These are phyloP conservation scores for Pichia gijzeniarum DNA, from an alignment of 805 yeast genomes.

Conservation along the genomic window DNA sequence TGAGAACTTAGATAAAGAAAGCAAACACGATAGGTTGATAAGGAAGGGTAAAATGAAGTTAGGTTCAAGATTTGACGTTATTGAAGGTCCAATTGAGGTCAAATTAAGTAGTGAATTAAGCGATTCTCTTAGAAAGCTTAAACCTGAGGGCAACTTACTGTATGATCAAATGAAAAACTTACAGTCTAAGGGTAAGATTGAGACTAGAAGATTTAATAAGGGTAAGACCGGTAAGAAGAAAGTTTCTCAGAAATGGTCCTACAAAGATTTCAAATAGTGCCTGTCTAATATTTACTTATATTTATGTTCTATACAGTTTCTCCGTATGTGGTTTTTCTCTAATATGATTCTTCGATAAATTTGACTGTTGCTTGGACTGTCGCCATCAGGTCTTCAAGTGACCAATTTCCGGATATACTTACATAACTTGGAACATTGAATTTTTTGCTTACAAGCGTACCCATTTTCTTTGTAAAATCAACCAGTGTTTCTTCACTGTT, in stretches of 20 bases:
- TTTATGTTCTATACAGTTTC: neutral
- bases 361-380: constrained; percentile 25
- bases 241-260: constrained; percentile 87
- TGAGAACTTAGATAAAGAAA: constrained; percentile 13
- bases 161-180: constrained; percentile 75
- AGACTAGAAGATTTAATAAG: constrained; percentile 65
- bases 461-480: constrained; percentile 39
- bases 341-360: constrained; percentile 24
- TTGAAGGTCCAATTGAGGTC: constrained; percentile 53
- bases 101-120: constrained; percentile 85
- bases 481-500: constrained; percentile 34
- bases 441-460: constrained; percentile 35
- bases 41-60: constrained; percentile 31
- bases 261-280: constrained; percentile 71
- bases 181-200: constrained; percentile 83
- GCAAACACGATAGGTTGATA: constrained; percentile 19
- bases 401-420: constrained; percentile 36
- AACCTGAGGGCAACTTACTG: constrained; percentile 84
- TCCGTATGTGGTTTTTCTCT: constrained; percentile 6
- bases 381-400: constrained; percentile 27
- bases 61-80: constrained; percentile 37
- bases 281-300: neutral
- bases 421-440: constrained; percentile 40
- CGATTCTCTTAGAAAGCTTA: constrained; percentile 75
- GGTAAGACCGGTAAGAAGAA: constrained; percentile 64